Evolutionary conservation across 768 basidiomycete genomes (phyloP).

Genomic region (Podaxis carcinomalis): DNA sequence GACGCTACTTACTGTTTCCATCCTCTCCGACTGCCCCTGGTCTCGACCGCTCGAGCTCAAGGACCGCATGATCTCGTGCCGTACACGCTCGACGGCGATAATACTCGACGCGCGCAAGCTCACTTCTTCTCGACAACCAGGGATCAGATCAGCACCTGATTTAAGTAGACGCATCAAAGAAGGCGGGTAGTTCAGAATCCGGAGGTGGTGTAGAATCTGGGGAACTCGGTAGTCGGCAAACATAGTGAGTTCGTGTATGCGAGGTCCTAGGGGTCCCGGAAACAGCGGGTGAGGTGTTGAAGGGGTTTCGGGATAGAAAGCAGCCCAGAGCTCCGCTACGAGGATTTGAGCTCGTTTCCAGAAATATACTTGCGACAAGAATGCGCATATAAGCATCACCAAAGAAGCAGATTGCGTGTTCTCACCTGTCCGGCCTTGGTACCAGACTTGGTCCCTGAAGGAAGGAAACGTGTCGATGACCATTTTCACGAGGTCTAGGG

Average conservation of each 20-base stretch:
- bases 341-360: constrained; percentile 94
- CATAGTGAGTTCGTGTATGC: constrained; percentile 79
- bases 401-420: background rate
- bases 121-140: constrained; percentile 67
- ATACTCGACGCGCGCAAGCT: constrained; percentile 79
- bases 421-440: constrained; percentile 57
- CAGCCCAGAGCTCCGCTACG: constrained; percentile 90
- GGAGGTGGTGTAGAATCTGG: constrained; percentile 83
- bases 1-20: constrained; percentile 58
- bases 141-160: constrained; percentile 37
- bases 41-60: constrained; percentile 8
- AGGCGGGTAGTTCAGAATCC: constrained; percentile 68
- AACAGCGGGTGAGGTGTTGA: constrained; percentile 65
- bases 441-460: constrained; percentile 66
- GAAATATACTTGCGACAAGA: constrained; percentile 51
- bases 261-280: constrained; percentile 48
- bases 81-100: constrained; percentile 70
- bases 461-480: constrained; percentile 68
- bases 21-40: constrained; percentile 17
- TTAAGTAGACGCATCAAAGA: constrained; percentile 49
- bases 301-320: constrained; percentile 65
- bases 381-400: background rate
- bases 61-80: constrained; percentile 50
- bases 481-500: constrained; percentile 69
- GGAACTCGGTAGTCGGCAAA: constrained; percentile 93